These are phyloP conservation scores for Juglanconis juglandina DNA, from an alignment of 2,329 filamentous ascomycete species.

Conservation along the genomic window DNA sequence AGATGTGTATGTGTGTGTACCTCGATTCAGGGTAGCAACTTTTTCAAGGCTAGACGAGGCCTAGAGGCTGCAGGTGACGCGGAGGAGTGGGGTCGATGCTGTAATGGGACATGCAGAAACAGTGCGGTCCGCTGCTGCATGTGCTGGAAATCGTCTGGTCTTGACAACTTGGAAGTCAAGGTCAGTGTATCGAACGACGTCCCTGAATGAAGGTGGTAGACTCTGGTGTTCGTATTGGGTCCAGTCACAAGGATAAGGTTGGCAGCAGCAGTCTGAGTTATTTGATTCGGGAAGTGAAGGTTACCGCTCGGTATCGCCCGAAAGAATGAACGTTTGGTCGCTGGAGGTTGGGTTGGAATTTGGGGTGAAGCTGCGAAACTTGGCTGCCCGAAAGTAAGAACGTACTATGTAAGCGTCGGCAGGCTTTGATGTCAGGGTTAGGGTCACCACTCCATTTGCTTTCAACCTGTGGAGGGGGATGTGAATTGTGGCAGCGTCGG, in stretches of 20 bases:
- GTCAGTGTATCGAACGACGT: background rate
- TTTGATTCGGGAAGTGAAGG: constrained; percentile 2
- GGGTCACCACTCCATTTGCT: too few relatives aligned
- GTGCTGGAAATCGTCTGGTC: background rate
- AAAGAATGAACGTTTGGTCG: background rate
- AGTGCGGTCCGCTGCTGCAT: background rate
- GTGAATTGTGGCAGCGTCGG: too few relatives aligned
- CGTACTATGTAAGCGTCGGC: background rate
- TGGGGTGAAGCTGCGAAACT: constrained; percentile 9
- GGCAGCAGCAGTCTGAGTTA: background rate
- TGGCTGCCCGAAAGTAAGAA: background rate
- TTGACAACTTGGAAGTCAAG: background rate
- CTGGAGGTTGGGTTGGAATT: constrained; percentile 1
- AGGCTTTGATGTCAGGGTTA: constrained; percentile 1
- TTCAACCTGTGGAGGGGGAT: too few relatives aligned
- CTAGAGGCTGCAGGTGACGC: constrained; percentile 7
- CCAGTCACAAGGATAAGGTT: background rate
- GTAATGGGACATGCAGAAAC: constrained; percentile 6
- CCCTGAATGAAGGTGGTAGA: background rate
- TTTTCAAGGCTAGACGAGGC: background rate
- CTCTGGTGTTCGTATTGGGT: background rate
- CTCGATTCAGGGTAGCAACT: constrained; percentile 1
- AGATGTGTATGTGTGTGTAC: background rate
- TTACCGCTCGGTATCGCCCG: background rate
- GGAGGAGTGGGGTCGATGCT: constrained; percentile 16